phyloP scores from a whole-genome alignment of 306 rosid species.

The Medicago arabica region DNA sequence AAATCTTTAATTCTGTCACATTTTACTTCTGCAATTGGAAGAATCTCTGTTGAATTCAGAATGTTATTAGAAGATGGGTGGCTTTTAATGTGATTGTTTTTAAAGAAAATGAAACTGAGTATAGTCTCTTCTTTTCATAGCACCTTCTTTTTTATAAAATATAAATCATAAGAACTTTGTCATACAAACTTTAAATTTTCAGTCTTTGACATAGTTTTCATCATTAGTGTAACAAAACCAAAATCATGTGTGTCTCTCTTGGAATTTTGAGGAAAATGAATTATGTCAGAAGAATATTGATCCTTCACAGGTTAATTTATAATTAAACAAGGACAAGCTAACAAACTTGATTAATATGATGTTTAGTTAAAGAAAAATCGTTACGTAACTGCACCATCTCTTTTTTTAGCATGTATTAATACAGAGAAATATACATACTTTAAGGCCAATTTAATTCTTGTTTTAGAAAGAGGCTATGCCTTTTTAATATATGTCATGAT shows the following conservation, averaged over 20 bases:
- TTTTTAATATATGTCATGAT: slow-evolving; percentile 18
- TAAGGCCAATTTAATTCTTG: no score
- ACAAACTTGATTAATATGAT: neutral
- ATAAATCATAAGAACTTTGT: slow-evolving; percentile 30
- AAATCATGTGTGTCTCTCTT: neutral
- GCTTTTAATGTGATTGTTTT: slow-evolving; percentile 45
- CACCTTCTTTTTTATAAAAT: neutral
- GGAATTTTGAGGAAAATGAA: slow-evolving; percentile 1
- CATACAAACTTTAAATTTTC: slow-evolving; percentile 32
- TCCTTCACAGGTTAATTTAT: slow-evolving; percentile 8
- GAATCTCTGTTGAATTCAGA: slow-evolving; percentile 38
- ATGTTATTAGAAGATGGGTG: slow-evolving; percentile 33
- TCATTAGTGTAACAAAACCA: slow-evolving; percentile 36
- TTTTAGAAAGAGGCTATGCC: neutral
- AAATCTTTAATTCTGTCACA: slow-evolving; percentile 21
- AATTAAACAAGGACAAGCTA: neutral
- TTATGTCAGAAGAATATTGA: neutral
- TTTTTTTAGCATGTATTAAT: neutral
- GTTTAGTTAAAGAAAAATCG: neutral
- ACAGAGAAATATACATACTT: neutral
- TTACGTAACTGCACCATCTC: neutral
- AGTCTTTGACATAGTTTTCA: slow-evolving; percentile 38
- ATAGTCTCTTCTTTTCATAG: slow-evolving; percentile 52
- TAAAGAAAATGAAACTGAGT: slow-evolving; percentile 26
- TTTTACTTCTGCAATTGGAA: slow-evolving; percentile 33